Percentiles rank a stretch among this genome's conserved stretches.
Conservation (phyloP, 73 alveolate genomes). For the Symbiodinium pilosum region DNA sequence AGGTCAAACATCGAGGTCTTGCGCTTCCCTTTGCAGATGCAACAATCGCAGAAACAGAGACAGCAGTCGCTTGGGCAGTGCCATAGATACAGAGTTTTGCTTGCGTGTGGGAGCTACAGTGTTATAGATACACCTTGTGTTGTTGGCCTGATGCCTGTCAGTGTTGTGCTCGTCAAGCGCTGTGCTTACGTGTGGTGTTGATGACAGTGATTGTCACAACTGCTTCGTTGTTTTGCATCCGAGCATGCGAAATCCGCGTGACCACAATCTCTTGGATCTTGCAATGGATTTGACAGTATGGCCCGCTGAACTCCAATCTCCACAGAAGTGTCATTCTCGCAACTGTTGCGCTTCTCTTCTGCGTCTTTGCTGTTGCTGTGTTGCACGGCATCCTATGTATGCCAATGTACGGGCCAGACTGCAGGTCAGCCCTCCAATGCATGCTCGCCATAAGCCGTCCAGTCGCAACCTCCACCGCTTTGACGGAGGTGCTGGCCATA, state of each 20-base stretch:
- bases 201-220: background rate
- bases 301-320: background rate
- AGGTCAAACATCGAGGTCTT: no score
- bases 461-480: no score
- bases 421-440: background rate
- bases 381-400: background rate
- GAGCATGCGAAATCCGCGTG: background rate
- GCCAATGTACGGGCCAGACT: background rate
- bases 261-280: no score
- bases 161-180: background rate
- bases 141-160: no score
- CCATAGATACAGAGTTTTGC: no score
- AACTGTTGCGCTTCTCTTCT: background rate
- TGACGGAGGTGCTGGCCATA: no score
- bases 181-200: background rate
- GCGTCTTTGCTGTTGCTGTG: background rate
- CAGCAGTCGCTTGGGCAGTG: no score
- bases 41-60: no score
- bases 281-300: background rate
- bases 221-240: background rate
- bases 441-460: no score
- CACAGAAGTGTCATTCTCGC: background rate
- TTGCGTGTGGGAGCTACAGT: no score
- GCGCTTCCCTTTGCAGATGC: no score
- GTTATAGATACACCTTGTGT: no score